phyloP scores from a whole-genome alignment of 2,329 filamentous ascomycete species.

The Claviceps lovelessii region DNA sequence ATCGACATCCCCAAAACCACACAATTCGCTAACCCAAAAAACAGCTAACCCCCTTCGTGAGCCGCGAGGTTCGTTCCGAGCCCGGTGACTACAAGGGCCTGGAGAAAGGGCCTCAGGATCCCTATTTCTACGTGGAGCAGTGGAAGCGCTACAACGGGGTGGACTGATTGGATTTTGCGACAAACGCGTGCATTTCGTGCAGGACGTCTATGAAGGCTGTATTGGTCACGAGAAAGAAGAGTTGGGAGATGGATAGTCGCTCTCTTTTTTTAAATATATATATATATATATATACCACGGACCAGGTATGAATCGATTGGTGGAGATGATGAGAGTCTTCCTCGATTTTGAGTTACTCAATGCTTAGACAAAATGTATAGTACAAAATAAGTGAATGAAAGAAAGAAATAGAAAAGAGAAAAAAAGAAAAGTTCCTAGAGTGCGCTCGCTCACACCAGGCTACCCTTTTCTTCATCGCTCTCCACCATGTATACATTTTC shows the following conservation, averaged over 20 bases:
- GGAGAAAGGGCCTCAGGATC: conserved; percentile 42
- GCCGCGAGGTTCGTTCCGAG: conserved; percentile 38
- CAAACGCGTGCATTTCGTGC: background rate
- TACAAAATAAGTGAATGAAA: background rate
- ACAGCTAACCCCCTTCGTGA: conserved; percentile 70
- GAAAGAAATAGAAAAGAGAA: background rate
- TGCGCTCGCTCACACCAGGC: conserved; percentile 5
- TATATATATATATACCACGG: background rate
- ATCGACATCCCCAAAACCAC: too few species aligned
- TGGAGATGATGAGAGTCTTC: background rate
- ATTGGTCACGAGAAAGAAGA: background rate
- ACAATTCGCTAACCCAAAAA: background rate
- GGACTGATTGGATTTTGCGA: conserved; percentile 21
- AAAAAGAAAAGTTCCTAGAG: background rate
- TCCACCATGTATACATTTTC: background rate
- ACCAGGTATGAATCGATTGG: background rate
- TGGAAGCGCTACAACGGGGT: conserved; percentile 57
- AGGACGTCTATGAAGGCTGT: background rate
- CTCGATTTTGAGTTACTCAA: background rate
- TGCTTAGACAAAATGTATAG: background rate
- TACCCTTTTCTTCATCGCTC: conserved; percentile 5
- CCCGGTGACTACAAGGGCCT: conserved; percentile 40
- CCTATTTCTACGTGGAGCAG: conserved; percentile 45
- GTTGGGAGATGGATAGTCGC: background rate
- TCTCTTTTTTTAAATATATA: background rate